Evolutionary conservation across 495 filamentous ascomycete species (phyloP), one percentile per base, ranked within the genome.

Genomic region (Penicillium roqueforti): DNA sequence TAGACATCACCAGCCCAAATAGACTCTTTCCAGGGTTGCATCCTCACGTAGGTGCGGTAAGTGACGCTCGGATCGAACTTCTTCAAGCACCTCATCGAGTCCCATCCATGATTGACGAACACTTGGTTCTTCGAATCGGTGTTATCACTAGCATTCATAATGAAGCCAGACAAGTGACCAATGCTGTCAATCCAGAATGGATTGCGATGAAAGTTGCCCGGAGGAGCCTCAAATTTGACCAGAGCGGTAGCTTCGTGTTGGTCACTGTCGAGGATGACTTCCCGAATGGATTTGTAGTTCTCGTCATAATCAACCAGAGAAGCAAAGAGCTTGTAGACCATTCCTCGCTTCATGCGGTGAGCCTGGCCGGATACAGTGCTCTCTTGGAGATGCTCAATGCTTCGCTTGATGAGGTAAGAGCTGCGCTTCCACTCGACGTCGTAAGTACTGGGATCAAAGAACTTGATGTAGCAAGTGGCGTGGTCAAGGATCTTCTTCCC

Each of bases 41-140:
- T 91, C 51, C 80, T 81, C 52, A 89, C 83, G 68, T 91, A 88
- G 5, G 81, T 83, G 43, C 79, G 77, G 59, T 91, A 92, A 0
- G 81, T 84, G 70, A 87, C 85, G 28, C 73, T 74, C 0, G 78
- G 72, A 19, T 76, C 70, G 16, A 92, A 77, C 32, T 80, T 77
- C 60, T 86, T 83, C 54, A 84, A 76, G 54, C 91, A 83, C 14
- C 83, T 77, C 74, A 92, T 80, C 0, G 80, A 84, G 55, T 87
- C 83, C 85, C 88, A 80, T 31, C 87, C 87, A 60, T 92, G 89
- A 38, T 84, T 88, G 52, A 92, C 83, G 62, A 83, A 92, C 28
- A 89, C 84, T 40, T 83, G 74, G 51, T 87, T 82, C 53, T 82
- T 81, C 0, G 83, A 85, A 57, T 91, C 84, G 3, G 84, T 79